phyloP scores from a whole-genome alignment of 352 stramenopile species.

The Globisporangium solare region DNA sequence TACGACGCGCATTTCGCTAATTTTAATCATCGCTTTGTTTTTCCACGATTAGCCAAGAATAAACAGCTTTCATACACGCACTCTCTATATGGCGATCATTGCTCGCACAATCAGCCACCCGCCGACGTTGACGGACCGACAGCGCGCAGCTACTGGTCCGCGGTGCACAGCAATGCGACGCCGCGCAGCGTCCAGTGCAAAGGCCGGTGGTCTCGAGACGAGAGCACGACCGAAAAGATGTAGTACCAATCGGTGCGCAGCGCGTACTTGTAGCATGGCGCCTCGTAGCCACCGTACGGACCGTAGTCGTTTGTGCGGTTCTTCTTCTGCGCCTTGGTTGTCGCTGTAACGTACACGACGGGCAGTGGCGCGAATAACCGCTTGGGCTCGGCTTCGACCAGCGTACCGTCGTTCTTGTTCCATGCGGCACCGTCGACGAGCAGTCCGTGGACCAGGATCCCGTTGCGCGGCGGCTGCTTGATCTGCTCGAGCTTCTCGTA shows the following conservation, averaged over 20 bases:
- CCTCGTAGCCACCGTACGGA: slow-evolving; percentile 73
- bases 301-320: slow-evolving; percentile 68
- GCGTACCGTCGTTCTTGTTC: slow-evolving; percentile 61
- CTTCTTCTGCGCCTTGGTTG: slow-evolving; percentile 73
- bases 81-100: background rate
- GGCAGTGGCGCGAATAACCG: slow-evolving; percentile 63
- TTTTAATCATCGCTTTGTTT: background rate
- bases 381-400: slow-evolving; percentile 80
- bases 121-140: background rate
- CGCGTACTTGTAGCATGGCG: slow-evolving; percentile 77
- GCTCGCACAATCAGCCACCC: background rate
- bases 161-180: slow-evolving; percentile 67
- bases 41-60: background rate
- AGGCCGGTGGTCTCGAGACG: slow-evolving; percentile 69
- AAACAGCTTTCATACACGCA: too few species aligned
- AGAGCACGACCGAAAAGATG: slow-evolving; percentile 70
- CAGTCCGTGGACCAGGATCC: slow-evolving; percentile 70
- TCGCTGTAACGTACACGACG: slow-evolving; percentile 74
- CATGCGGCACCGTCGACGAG: slow-evolving; percentile 70
- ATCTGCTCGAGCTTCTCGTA: slow-evolving; percentile 78
- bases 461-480: slow-evolving; percentile 64
- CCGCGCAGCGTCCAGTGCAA: slow-evolving; percentile 75
- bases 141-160: slow-evolving; percentile 32
- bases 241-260: slow-evolving; percentile 68
- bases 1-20: background rate